Conservation (phyloP, 208 protist genomes). For the Polymyxa betae region DNA sequence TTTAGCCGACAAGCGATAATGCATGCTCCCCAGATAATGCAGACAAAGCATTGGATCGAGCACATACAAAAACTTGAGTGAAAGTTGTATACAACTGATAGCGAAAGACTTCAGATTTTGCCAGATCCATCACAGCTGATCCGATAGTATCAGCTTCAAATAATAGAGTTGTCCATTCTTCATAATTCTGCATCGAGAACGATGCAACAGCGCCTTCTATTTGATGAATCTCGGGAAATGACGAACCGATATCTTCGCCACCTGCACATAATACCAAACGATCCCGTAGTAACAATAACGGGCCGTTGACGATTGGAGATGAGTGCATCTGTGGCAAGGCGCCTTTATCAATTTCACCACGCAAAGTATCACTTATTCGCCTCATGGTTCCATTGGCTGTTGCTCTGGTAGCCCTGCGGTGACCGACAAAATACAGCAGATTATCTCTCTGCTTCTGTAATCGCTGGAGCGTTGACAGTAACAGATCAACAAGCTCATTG, state of each 20-base stretch:
- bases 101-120: background rate
- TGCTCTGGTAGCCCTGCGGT: background rate
- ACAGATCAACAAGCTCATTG: background rate
- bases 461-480: background rate
- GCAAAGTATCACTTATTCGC: background rate
- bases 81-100: background rate
- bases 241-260: background rate
- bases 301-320: constrained; percentile 3
- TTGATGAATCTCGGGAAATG: constrained; percentile 38
- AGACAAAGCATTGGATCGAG: background rate
- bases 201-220: constrained; percentile 32
- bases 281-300: constrained; percentile 35
- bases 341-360: background rate
- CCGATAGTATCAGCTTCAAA: constrained; percentile 42
- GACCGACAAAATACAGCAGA: constrained; percentile 52
- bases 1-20: background rate
- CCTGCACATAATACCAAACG: background rate
- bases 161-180: constrained; percentile 36
- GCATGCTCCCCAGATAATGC: background rate
- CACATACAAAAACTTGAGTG: constrained; percentile 26
- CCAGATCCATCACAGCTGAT: background rate
- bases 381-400: constrained; percentile 19
- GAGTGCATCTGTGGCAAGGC: background rate
- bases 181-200: constrained; percentile 30
- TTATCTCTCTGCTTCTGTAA: constrained; percentile 33